phyloP scores from a whole-genome alignment of 1,284 basidiomycete genomes.

The Somion occarium region DNA sequence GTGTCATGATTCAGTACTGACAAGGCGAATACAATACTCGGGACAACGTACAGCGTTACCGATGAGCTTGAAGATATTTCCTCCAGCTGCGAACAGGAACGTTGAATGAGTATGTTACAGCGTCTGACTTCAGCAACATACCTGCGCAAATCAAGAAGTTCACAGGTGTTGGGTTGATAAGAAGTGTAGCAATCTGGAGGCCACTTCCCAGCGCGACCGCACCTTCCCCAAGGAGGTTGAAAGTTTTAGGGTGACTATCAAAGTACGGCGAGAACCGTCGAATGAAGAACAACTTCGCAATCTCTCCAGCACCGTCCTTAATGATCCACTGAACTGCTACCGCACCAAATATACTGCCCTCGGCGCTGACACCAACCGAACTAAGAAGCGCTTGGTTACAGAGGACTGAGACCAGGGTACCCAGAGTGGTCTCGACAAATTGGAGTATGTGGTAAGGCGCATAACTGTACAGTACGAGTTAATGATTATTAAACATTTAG shows the following conservation, averaged over 20 bases:
- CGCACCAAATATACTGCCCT: conserved; percentile 29
- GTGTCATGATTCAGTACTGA: background rate
- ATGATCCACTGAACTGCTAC: conserved; percentile 32
- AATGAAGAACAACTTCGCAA: conserved; percentile 31
- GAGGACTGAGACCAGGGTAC: conserved; percentile 26
- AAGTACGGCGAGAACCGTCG: conserved; percentile 27
- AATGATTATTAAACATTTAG: background rate
- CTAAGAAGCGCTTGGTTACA: conserved; percentile 29
- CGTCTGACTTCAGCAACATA: conserved; percentile 10
- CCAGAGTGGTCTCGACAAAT: conserved; percentile 24
- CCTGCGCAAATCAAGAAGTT: conserved; percentile 28
- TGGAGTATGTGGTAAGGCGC: conserved; percentile 27
- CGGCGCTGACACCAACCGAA: conserved; percentile 28
- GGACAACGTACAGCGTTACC: conserved; percentile 23
- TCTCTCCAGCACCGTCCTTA: conserved; percentile 29
- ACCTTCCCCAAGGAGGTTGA: conserved; percentile 23
- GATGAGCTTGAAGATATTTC: conserved; percentile 28
- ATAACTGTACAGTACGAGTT: conserved; percentile 17
- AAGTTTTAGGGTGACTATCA: conserved; percentile 30
- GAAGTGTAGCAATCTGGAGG: conserved; percentile 24
- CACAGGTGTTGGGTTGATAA: conserved; percentile 21
- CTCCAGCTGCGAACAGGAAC: conserved; percentile 19
- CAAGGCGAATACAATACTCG: background rate
- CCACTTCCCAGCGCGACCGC: conserved; percentile 24
- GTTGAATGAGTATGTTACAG: background rate